Evolutionary conservation across 345 rosid species (phyloP), one percentile per base, ranked within the genome.

Genomic region (Brassica incana): DNA sequence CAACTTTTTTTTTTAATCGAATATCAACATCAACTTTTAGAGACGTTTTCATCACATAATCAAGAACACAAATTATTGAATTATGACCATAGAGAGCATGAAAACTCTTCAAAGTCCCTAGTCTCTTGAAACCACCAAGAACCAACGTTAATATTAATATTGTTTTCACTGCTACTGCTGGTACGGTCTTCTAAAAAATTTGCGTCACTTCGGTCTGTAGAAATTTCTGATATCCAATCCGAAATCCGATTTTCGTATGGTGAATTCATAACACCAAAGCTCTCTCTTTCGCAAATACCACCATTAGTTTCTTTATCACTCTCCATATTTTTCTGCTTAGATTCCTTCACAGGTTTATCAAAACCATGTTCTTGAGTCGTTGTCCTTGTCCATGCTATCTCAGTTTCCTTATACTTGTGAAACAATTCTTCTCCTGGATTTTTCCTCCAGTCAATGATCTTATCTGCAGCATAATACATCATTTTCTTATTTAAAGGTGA

Each of bases 191-290:
- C 82, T 14, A 71, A 40, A 64, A 9, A 18, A n/a, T 61, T 82
- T 8, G 50, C 69, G 78, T 81, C 80, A 65, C 78, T 79, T 36
- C 77, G 77, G 63, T 84, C 82, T 1, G 67, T 54, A 25, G 85
- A 85, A 5, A 84, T 78, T 66, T 84, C 85, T 36, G 84, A 63
- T 60, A 87, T 80, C 97, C 92, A 90, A 77, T 88, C 88, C 27
- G 77, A 74, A 32, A 87, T 52, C 68, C 85, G 80, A 63, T 69
- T 71, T 78, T 90, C 89, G 3, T 84, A 88, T 3, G 94, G 90
- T 64, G 97, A 88, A 73, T 78, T 80, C 74, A 80, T 72, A 14
- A 73, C 69, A 50, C 65, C 71, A 0, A 61, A 85, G 32, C 64
- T 73, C 29, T 76, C 59, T 67, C 36, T 71, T 14, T 56, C 82